Evolutionary conservation across 257 asterid species (phyloP).

Genomic region (Solanum arcanum): DNA sequence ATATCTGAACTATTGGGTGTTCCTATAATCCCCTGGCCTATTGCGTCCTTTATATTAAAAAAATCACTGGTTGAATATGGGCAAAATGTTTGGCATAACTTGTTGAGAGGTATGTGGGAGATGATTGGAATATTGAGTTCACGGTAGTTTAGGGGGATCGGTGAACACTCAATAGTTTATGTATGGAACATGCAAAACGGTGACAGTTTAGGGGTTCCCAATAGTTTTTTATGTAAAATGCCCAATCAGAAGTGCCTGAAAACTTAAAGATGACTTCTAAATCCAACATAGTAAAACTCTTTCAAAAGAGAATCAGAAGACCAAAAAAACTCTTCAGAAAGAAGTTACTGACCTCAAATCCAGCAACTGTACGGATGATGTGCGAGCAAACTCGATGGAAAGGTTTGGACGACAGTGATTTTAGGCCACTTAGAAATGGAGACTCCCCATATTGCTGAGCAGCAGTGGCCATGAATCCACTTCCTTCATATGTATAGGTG

Average conservation of each 20-base stretch:
- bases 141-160: neutral
- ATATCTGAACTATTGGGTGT: neutral
- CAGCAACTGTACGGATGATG: constrained; percentile 82
- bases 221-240: neutral
- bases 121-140: neutral
- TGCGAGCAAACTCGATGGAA: constrained; percentile 92
- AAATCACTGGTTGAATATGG: neutral
- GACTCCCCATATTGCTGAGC: constrained; percentile 95
- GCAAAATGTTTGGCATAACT: neutral
- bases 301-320: neutral
- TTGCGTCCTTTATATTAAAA: neutral
- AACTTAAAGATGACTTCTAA: neutral
- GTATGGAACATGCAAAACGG: neutral
- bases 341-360: constrained; percentile 57
- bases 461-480: constrained; percentile 92
- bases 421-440: constrained; percentile 80
- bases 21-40: neutral
- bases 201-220: neutral
- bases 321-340: neutral
- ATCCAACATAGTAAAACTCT: neutral
- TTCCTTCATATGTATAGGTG: constrained; percentile 78
- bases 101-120: neutral
- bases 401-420: constrained; percentile 71
- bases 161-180: neutral
- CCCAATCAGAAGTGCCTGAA: neutral